Base-by-base conservation (phyloP, 2,329 filamentous ascomycete genomes). In the Trichophyton verrucosum region DNA sequence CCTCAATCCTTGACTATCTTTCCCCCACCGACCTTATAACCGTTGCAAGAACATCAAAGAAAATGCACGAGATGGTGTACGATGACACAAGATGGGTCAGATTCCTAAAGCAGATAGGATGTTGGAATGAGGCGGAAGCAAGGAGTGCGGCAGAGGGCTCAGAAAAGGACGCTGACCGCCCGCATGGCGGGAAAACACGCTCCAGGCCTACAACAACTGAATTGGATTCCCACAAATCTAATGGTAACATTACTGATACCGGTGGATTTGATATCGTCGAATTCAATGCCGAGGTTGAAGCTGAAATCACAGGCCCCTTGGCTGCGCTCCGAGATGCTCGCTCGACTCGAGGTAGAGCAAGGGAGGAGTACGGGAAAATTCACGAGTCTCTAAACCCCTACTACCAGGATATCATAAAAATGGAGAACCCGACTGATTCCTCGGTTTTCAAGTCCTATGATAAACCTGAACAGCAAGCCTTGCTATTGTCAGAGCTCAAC, bases 41-140 rank as follows among this genome's bases (percentile, higher is more conserved):
- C 66, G 92, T 90, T 71, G 92, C 94, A 51, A 86, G 87, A 64
- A 86, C 88, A 24, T 96, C 90, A 62, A 87, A 84, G 70, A 88
- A 89, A 63, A 84, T 97, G 81, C 87, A 88, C 71, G 94, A 99
- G 75, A 99, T 99, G 91, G 91, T 96, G 2, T 99, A 97, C 75
- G 94, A 99, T 73, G 94, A 99, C 73, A 89, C 91, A 57, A 83
- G 92, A 77, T 99, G 94, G 94, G 88, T 97, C 44, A 85, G 89
- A 65, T 83, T 89, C 64, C 75, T 99, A 60, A 88, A 88, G 71
- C 85, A 82, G 62, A 96, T 99, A 85, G 89, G 87, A 1, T 87
- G 88, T 66, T 99, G 94, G 94, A 87, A 95, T 69, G 94, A 99
- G 71, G 74, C 78, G 2, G 92, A 96, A 71, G 94, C 94, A 3